These are phyloP conservation scores for Fusarium longipes DNA, from an alignment of 2,329 filamentous ascomycete genomes.

Conservation along the genomic window DNA sequence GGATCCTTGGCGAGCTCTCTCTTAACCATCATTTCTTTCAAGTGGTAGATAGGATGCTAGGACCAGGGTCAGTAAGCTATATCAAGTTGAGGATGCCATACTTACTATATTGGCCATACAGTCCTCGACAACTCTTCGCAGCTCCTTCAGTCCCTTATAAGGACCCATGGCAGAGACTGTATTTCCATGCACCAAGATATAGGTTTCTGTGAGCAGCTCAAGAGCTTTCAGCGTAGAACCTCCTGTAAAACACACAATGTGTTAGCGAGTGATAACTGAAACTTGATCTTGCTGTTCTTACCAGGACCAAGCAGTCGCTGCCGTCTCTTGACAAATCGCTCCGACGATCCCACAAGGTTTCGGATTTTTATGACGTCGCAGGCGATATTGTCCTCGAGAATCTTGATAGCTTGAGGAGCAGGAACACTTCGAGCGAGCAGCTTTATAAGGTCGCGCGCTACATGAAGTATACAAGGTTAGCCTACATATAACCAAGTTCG, in stretches of 20 bases:
- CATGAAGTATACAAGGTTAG: conserved; percentile 91
- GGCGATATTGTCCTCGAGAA: conserved; percentile 89
- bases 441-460: conserved; percentile 94
- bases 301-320: conserved; percentile 85
- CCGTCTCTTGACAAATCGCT: conserved; percentile 92
- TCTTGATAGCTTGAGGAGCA: conserved; percentile 91
- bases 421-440: conserved; percentile 91
- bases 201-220: conserved; percentile 89
- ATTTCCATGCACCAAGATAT: conserved; percentile 96
- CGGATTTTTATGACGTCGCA: conserved; percentile 97
- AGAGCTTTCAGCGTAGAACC: conserved; percentile 76
- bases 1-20: conserved; percentile 91
- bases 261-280: neutral
- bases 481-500: too few species aligned
- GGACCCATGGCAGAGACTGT: conserved; percentile 93
- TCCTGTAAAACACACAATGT: neutral
- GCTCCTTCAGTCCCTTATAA: conserved; percentile 93
- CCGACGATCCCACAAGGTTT: conserved; percentile 90
- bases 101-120: conserved; percentile 87
- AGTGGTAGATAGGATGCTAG: conserved; percentile 85
- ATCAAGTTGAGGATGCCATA: neutral
- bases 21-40: conserved; percentile 88
- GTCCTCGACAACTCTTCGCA: conserved; percentile 89
- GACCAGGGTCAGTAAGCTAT: neutral
- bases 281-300: too few species aligned